Conservation (phyloP, 108 stramenopile genomes). For the Poteriospumella lacustris region DNA sequence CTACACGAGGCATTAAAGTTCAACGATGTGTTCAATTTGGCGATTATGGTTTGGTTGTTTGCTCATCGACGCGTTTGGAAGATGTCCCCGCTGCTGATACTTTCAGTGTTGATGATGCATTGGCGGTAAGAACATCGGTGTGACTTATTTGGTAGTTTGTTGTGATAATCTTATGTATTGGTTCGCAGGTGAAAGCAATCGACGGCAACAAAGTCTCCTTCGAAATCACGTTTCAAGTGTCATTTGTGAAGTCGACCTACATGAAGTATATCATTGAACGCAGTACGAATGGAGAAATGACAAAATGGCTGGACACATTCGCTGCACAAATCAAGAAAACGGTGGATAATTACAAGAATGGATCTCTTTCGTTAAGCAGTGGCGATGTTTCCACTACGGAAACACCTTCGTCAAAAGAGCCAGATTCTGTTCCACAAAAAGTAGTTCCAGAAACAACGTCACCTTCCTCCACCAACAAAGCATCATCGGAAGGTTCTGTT, state of each 20-base stretch:
- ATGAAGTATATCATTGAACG: neutral
- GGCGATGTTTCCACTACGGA: too few relatives aligned
- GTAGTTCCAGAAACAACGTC: too few relatives aligned
- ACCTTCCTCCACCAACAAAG: too few relatives aligned
- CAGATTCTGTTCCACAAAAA: too few relatives aligned
- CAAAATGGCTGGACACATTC: constrained; percentile 1
- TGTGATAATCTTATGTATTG: neutral
- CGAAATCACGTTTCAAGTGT: constrained; percentile 31
- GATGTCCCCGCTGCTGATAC: constrained; percentile 48
- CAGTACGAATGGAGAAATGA: neutral
- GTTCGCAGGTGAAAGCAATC: neutral
- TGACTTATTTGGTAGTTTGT: neutral
- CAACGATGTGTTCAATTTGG: constrained; percentile 45
- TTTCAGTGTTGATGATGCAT: constrained; percentile 46
- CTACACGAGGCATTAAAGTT: constrained; percentile 39
- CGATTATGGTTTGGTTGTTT: constrained; percentile 40
- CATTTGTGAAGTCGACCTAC: constrained; percentile 42
- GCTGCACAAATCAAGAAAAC: neutral
- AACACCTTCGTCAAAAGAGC: too few relatives aligned
- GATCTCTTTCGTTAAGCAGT: too few relatives aligned
- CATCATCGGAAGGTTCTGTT: too few relatives aligned
- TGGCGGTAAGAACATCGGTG: neutral
- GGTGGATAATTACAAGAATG: too few relatives aligned
- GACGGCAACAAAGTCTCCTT: neutral
- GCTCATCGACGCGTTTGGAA: constrained; percentile 48